phyloP scores from a whole-genome alignment of 768 basidiomycete species.

The Lentinula sp. region DNA sequence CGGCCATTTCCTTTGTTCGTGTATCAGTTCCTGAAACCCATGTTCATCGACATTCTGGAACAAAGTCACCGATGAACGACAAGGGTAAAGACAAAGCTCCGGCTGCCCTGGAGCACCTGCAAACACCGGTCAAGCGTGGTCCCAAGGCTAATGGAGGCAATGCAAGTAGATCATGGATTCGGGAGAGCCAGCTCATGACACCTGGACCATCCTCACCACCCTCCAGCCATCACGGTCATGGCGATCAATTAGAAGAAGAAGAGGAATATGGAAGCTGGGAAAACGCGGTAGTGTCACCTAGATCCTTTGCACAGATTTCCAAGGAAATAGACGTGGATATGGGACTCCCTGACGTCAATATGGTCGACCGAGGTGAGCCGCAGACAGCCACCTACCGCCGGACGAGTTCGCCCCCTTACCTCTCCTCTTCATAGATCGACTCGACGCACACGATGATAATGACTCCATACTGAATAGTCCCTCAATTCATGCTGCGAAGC shows the following conservation, averaged over 20 bases:
- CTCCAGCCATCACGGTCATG: neutral
- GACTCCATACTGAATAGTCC: neutral
- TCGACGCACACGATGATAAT: neutral
- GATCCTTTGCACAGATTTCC: conserved; percentile 8
- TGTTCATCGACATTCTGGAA: too few relatives aligned
- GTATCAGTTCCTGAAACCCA: neutral
- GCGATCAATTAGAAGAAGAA: conserved; percentile 4
- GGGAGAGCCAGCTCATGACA: conserved; percentile 11
- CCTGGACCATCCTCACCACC: conserved; percentile 13
- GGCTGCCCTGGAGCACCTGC: neutral
- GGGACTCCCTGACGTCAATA: conserved; percentile 8
- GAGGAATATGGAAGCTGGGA: conserved; percentile 26
- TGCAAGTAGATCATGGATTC: neutral
- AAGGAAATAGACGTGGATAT: conserved; percentile 2
- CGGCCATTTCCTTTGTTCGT: neutral
- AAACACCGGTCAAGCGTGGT: neutral
- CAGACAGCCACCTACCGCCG: neutral
- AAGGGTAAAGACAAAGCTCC: neutral
- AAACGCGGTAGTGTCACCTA: conserved; percentile 12
- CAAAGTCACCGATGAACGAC: neutral
- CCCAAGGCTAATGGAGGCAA: neutral
- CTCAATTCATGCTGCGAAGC: neutral
- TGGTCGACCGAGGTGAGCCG: neutral
- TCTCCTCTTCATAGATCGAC: neutral
- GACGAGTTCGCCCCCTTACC: neutral